These are phyloP conservation scores for Lactarius trivialis DNA, from an alignment of 768 basidiomycete species.

Conservation along the genomic window DNA sequence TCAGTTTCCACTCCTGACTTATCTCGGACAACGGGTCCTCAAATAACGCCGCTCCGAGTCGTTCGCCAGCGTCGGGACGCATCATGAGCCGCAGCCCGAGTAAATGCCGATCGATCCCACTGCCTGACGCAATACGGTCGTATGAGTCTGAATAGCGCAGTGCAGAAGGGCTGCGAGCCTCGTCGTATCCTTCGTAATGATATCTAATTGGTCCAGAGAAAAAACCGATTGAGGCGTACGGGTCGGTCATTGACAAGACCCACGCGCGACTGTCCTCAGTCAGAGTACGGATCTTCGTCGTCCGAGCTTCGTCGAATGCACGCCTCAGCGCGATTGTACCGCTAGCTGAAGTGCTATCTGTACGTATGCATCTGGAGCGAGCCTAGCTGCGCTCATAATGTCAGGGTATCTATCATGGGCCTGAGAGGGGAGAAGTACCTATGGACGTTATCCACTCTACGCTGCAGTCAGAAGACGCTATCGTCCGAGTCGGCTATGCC, in stretches of 20 bases:
- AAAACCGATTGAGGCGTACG: constrained; percentile 28
- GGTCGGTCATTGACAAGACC: constrained; percentile 68
- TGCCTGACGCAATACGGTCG: constrained; percentile 64
- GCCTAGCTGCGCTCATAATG: constrained; percentile 35
- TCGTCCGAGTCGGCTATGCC: constrained; percentile 78
- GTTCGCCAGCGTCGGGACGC: constrained; percentile 46
- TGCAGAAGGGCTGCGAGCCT: constrained; percentile 50
- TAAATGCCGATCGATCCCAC: constrained; percentile 88
- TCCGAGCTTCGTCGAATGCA: constrained; percentile 79
- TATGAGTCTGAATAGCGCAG: constrained; percentile 66
- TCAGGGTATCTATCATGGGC: neutral
- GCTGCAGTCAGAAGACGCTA: constrained; percentile 73
- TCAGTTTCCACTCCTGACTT: constrained; percentile 81
- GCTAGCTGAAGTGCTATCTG: constrained; percentile 91
- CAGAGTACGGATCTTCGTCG: constrained; percentile 79
- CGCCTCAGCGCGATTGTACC: constrained; percentile 85
- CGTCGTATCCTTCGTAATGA: constrained; percentile 25
- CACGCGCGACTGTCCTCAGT: constrained; percentile 68
- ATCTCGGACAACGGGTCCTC: constrained; percentile 68
- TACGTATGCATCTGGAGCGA: constrained; percentile 78
- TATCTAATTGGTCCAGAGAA: neutral
- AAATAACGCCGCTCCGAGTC: constrained; percentile 57
- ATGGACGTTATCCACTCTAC: constrained; percentile 76
- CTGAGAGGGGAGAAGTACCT: constrained; percentile 40
- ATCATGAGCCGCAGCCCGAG: constrained; percentile 73